Base-by-base conservation (phyloP, 179 eudicot species). In the Beta macrorhiza region DNA sequence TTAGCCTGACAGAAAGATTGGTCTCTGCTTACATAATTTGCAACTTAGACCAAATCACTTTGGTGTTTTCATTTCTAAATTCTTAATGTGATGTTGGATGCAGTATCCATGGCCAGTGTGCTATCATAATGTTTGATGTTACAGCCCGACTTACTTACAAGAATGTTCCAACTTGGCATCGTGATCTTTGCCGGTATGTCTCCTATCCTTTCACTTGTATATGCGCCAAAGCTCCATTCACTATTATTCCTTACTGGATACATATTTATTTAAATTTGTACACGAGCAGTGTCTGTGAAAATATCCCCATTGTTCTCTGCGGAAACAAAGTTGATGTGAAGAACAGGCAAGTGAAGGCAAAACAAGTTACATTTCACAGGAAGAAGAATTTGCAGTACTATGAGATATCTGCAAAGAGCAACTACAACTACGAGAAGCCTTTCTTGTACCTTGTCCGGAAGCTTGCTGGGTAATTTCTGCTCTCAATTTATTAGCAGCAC, bases 91-190 rank as follows among this genome's bases (percentile, higher is more conserved):
- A 61, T 56, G 8, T 7, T 58, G 22, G 72, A 16, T 77, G 89
- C 90, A 90, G 91, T 82, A 90, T 90, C 63, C 93, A 90, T 65
- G 93, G 93, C 7, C 93, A 90, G 44, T 90, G 93, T 76, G 93
- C 91, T 55, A 90, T 89, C 68, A 89, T 90, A 42, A 90, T 90
- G 93, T 90, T 90, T 58, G 93, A 90, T 79, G 90, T 90, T 37
- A 90, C 93, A 45, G 91, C 93, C 8, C 86, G 93, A 5, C 84
- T 90, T 87, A 90, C 91, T 7, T 90, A 90, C 86, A 90, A 89
- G 86, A 90, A 90, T 68, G 93, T 90, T 56, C 91, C 93, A 49
- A 90, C 89, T 74, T 90, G 93, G 93, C 91, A 90, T 45, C 88
- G 91, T 15, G 93, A 90, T 80, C 85, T 90, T n/a, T 90, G 90